Percentiles rank a stretch among this genome's conserved stretches.
phyloP scores from a whole-genome alignment of 805 yeast species.

The Spathaspora boniae region DNA sequence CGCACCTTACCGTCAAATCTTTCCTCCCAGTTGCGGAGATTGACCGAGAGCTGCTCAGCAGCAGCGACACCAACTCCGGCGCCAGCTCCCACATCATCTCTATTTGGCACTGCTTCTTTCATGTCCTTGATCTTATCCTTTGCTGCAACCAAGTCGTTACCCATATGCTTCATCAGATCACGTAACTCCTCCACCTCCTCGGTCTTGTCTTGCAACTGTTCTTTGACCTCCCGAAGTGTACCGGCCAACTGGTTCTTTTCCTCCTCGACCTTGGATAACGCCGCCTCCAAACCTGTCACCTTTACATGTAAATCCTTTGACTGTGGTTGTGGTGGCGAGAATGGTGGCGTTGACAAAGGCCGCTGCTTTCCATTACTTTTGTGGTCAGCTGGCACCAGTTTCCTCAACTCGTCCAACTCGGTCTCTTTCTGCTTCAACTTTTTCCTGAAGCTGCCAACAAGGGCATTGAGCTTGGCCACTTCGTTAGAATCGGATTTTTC shows the following conservation, averaged over 20 bases:
- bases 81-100: background rate
- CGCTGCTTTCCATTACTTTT: background rate
- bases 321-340: too few species aligned
- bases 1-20: slow-evolving; percentile 1
- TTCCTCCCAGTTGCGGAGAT: slow-evolving; percentile 1
- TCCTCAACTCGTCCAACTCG: background rate
- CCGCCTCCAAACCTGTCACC: background rate
- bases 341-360: too few species aligned
- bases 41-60: background rate
- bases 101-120: slow-evolving; percentile 2
- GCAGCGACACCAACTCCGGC: background rate
- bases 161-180: slow-evolving; percentile 75
- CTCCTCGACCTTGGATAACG: slow-evolving; percentile 12
- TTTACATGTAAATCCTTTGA: too few species aligned
- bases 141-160: slow-evolving; percentile 73
- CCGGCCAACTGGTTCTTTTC: slow-evolving; percentile 16
- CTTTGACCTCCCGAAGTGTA: slow-evolving; percentile 17
- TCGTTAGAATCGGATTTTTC: slow-evolving; percentile 1
- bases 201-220: slow-evolving; percentile 35
- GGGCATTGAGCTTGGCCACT: background rate
- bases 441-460: slow-evolving; percentile 11
- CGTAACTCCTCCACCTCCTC: slow-evolving; percentile 68
- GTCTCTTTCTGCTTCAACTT: slow-evolving; percentile 10
- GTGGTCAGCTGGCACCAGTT: slow-evolving; percentile 13
- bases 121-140: slow-evolving; percentile 51